These are phyloP conservation scores for Leccinellum rugosiceps DNA, from an alignment of 768 basidiomycete genomes.

Conservation along the genomic window DNA sequence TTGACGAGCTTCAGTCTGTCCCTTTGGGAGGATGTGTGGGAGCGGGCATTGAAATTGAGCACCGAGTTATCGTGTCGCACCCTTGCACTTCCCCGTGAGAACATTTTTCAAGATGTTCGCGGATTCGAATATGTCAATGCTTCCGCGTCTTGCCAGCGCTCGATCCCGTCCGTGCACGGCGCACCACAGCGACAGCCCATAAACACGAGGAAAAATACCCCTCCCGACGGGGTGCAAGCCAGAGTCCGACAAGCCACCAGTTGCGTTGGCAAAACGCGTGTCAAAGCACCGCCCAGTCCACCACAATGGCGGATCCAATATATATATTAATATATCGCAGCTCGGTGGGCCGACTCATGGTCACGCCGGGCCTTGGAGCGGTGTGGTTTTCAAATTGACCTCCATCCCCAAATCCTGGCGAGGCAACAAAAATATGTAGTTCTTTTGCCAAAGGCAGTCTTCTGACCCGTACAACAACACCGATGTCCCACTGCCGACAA, in stretches of 20 bases:
- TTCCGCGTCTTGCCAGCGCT: slow-evolving; percentile 34
- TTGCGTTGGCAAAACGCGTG: neutral
- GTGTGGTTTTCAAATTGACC: slow-evolving; percentile 18
- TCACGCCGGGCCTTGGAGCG: slow-evolving; percentile 12
- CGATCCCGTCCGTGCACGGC: slow-evolving; percentile 12
- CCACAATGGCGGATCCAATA: neutral
- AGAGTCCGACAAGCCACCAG: too few species aligned
- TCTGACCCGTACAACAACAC: slow-evolving; percentile 11
- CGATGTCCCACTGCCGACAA: slow-evolving; percentile 1
- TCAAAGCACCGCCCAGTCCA: neutral
- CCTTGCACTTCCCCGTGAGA: slow-evolving; percentile 33
- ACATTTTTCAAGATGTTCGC: slow-evolving; percentile 26
- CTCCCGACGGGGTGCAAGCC: too few species aligned
- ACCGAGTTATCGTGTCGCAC: slow-evolving; percentile 39
- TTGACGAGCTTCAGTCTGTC: slow-evolving; percentile 4
- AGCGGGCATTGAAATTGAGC: slow-evolving; percentile 40
- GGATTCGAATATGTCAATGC: slow-evolving; percentile 32
- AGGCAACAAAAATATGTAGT: slow-evolving; percentile 14
- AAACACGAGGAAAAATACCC: slow-evolving; percentile 12
- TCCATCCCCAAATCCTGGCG: slow-evolving; percentile 20
- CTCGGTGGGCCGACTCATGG: neutral
- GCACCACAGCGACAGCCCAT: slow-evolving; percentile 4
- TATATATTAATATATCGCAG: neutral
- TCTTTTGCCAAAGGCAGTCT: too few species aligned
- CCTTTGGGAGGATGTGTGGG: slow-evolving; percentile 36